phyloP scores from a whole-genome alignment of 2,329 filamentous ascomycete species.

The Neospermospora avenae region DNA sequence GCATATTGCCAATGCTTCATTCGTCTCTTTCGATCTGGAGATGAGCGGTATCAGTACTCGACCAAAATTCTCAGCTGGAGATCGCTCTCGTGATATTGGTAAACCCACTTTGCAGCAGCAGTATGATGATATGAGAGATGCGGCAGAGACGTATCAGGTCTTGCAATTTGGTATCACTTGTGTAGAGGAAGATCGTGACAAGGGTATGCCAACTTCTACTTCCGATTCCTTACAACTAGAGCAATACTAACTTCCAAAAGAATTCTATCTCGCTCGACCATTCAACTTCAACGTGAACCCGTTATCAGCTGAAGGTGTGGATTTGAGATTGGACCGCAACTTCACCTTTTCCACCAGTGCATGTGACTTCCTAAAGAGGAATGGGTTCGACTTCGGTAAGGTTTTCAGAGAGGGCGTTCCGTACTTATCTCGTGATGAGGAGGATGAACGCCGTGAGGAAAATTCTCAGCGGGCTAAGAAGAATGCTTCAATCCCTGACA shows the following conservation, averaged over 20 bases:
- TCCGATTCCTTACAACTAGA: not conserved
- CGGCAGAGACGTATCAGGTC: conserved; percentile 61
- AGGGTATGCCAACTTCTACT: conserved; percentile 39
- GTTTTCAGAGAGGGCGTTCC: conserved; percentile 55
- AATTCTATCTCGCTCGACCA: conserved; percentile 54
- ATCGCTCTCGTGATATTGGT: conserved; percentile 36
- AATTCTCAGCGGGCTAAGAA: conserved; percentile 31
- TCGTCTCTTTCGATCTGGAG: conserved; percentile 64
- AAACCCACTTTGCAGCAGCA: conserved; percentile 54
- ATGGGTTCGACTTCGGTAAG: conserved; percentile 55
- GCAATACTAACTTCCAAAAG: conserved; percentile 32
- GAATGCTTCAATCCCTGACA: conserved; percentile 25
- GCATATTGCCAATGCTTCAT: conserved; percentile 55
- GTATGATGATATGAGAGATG: conserved; percentile 57
- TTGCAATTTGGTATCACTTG: conserved; percentile 66
- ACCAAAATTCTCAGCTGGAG: conserved; percentile 28
- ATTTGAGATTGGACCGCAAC: conserved; percentile 56
- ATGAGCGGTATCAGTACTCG: conserved; percentile 58
- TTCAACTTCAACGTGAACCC: conserved; percentile 65
- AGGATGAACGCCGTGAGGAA: conserved; percentile 42
- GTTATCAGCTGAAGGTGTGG: conserved; percentile 42
- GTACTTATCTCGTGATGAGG: conserved; percentile 60
- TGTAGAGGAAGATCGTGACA: conserved; percentile 52
- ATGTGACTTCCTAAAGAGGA: conserved; percentile 55
- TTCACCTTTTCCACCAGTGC: conserved; percentile 47